Conservation (phyloP, 75 land plant genomes). For the Cryptomeria japonica region DNA sequence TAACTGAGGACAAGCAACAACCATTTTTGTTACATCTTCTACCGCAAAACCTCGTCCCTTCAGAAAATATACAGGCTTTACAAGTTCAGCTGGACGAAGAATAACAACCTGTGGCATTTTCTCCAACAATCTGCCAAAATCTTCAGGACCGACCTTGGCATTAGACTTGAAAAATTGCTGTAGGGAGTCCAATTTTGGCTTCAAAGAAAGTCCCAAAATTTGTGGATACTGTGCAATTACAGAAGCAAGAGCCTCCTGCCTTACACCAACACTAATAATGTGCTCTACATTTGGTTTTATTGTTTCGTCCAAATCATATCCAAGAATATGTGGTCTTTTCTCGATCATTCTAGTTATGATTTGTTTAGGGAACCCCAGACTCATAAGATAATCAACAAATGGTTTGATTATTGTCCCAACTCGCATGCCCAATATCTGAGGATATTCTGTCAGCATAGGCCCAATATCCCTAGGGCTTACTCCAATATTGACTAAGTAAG, state of each 20-base stretch:
- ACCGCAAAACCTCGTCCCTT: slow-evolving; percentile 38
- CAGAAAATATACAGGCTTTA: slow-evolving; percentile 54
- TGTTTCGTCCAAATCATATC: slow-evolving; percentile 63
- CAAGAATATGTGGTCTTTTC: slow-evolving; percentile 60
- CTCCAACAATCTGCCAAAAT: slow-evolving; percentile 52
- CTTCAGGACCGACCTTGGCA: slow-evolving; percentile 56
- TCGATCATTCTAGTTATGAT: slow-evolving; percentile 60
- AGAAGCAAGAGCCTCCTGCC: slow-evolving; percentile 51
- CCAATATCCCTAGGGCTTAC: slow-evolving; percentile 76
- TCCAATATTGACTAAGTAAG: slow-evolving; percentile 79
- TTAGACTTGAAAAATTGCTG: slow-evolving; percentile 58
- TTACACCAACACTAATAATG: slow-evolving; percentile 57
- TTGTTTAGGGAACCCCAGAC: slow-evolving; percentile 63
- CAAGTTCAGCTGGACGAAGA: slow-evolving; percentile 46
- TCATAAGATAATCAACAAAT: slow-evolving; percentile 58
- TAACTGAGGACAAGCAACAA: slow-evolving; percentile 66
- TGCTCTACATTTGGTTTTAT: slow-evolving; percentile 64
- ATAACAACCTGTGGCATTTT: slow-evolving; percentile 79
- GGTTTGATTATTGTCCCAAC: slow-evolving; percentile 76
- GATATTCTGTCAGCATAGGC: slow-evolving; percentile 73
- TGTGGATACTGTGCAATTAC: slow-evolving; percentile 69
- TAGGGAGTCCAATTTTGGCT: slow-evolving; percentile 41
- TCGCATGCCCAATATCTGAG: slow-evolving; percentile 82
- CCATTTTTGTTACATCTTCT: slow-evolving; percentile 66
- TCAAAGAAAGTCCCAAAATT: slow-evolving; percentile 59